These are phyloP conservation scores for Phlebiopsis flavidoalba DNA, from an alignment of 768 basidiomycete species.

Conservation along the genomic window DNA sequence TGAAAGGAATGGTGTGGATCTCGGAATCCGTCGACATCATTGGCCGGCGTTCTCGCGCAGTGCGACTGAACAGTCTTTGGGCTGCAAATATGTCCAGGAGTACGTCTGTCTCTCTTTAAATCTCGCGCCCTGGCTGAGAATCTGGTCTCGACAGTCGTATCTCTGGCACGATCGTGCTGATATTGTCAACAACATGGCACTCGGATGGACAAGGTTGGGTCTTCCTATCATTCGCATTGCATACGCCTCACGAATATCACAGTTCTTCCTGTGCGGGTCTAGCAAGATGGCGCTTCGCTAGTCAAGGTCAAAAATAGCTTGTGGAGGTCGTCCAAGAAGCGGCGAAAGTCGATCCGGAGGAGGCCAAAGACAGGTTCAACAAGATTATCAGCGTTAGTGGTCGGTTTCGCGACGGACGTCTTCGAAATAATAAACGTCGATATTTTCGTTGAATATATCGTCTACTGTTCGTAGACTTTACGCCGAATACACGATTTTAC, in stretches of 20 bases:
- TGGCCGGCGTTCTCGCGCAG: conserved; percentile 36
- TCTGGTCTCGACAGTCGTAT: conserved; percentile 29
- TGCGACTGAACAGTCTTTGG: conserved; percentile 7
- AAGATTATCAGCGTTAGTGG: conserved; percentile 26
- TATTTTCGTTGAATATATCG: too few relatives aligned
- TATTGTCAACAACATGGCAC: conserved; percentile 24
- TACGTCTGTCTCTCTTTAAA: conserved; percentile 1
- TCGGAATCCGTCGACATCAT: conserved; percentile 38
- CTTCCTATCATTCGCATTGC: too few relatives aligned
- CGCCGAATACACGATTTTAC: too few relatives aligned
- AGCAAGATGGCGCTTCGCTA: neutral
- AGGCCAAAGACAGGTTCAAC: conserved; percentile 21
- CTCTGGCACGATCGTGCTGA: conserved; percentile 33
- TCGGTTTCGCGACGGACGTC: conserved; percentile 39
- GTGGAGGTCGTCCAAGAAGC: conserved; percentile 25
- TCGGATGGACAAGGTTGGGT: conserved; percentile 29
- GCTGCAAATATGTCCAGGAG: conserved; percentile 13
- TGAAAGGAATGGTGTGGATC: conserved; percentile 36
- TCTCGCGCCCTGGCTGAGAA: neutral
- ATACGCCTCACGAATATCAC: neutral
- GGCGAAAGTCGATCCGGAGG: conserved; percentile 11
- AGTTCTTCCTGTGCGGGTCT: conserved; percentile 8
- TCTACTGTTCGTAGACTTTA: too few relatives aligned
- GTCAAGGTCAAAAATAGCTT: conserved; percentile 27
- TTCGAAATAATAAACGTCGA: conserved; percentile 30